Percentiles rank a stretch among this genome's conserved stretches.
These are phyloP conservation scores for Brassica incana DNA, from an alignment of 345 rosid genomes.

Conservation along the genomic window DNA sequence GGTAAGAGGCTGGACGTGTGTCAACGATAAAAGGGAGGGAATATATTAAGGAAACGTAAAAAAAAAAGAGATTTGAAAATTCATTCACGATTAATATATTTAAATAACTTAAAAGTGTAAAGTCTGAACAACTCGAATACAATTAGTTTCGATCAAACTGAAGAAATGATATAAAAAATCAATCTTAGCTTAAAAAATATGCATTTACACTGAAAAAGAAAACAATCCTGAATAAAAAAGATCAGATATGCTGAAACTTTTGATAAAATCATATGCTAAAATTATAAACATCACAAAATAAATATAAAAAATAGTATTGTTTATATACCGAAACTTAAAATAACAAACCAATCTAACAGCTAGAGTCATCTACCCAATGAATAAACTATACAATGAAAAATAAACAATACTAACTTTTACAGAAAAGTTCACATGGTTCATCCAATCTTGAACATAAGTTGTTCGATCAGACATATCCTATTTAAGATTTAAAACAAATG, in stretches of 20 bases:
- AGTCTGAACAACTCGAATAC: background rate
- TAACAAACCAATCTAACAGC: background rate
- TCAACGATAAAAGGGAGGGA: conserved; percentile 26
- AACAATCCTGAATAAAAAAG: background rate
- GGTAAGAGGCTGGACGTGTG: conserved; percentile 34
- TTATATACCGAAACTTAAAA: background rate
- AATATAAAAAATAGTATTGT: background rate
- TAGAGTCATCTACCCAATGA: background rate
- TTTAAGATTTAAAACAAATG: background rate
- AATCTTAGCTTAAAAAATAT: background rate
- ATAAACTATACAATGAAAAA: background rate
- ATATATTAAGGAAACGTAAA: conserved; percentile 5
- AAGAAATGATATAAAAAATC: background rate
- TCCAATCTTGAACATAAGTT: background rate
- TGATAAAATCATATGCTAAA: background rate
- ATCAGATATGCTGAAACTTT: too few relatives aligned
- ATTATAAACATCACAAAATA: background rate
- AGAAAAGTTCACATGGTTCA: background rate
- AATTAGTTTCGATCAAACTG: background rate
- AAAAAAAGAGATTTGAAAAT: background rate
- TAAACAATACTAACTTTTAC: background rate
- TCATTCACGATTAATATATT: background rate
- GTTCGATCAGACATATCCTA: background rate
- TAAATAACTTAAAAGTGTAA: background rate
- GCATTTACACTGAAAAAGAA: background rate